Base-by-base conservation (phyloP, 2,329 filamentous ascomycete genomes). In the Annulohypoxylon truncatum region DNA sequence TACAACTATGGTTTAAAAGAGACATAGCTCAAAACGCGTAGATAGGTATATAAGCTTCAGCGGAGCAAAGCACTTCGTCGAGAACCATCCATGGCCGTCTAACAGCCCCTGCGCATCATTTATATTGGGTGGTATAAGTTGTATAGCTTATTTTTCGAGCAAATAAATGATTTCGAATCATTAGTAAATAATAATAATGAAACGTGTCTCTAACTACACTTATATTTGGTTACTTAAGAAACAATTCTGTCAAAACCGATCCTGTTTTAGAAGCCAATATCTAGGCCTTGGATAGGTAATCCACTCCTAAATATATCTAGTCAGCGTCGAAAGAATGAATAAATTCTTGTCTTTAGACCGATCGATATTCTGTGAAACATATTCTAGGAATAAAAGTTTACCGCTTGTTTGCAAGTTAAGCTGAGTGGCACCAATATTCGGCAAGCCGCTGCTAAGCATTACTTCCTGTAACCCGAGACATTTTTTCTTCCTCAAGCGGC, bases 341-440 rank as follows among this genome's bases (percentile, higher is more conserved):
- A 6, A 40, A 6, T 2, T 1, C 5, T 20, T 20, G 8, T 9
- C 10, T 26, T 7, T 24, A 24, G 47, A 10, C n/a, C 12, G 10
- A 29, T 22, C 5, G 18, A 40, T 28, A 26, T 20, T n/a, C 9
- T 5, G 22, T 20, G 24, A 26, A 12, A 40, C 51, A 10, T 31
- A 24, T 42, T 26, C 29, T 28, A 35, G 40, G 31, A 28, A 42
- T 35, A 47, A 24, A 35, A 26, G 53, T 47, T 48, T 54, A 33
- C 61, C 51, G 48, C 33, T 28, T 42, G 18, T 48, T 50, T 26
- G 42, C 18, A n/a, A 18, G 29, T 29, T 20, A 10, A 44, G 46
- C 28, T n/a, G 10, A 44, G 56, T 50, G 24, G 38, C 28, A 48
- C 48, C 10, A 44, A 60, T n/a, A 28, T 31, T 60, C 61, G 61